Base-by-base conservation (phyloP, 371 early-diverging fungal species). In the Apophysomyces variabilis region DNA sequence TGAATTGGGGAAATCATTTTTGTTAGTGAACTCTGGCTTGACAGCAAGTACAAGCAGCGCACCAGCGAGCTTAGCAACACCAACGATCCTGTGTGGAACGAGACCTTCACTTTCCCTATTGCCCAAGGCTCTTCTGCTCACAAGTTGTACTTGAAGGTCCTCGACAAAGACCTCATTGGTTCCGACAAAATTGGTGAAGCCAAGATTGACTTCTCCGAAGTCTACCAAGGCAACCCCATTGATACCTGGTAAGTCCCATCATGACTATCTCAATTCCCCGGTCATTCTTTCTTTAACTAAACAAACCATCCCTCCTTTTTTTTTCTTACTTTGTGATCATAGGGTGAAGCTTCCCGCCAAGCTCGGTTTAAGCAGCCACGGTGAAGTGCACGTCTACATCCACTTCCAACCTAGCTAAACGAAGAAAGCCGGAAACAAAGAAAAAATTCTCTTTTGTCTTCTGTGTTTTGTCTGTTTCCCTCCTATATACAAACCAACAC, bases 71-170 rank as follows among this genome's bases (percentile, higher is more conserved):
- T 71, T 39, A 65, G 59, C 50, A 66, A 67, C 58, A 68, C 69
- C 26, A 78, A 77, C 59, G 67, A 77, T 50, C 81, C 81, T 14
- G 78, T 76, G 37, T 80, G 70, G 70, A 73, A 80, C 65, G 71
- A 76, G 66, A 74, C 78, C 5, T 80, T 80, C 61, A 70, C 73
- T 14, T 80, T 80, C 67, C 74, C 70, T 54, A 66, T 80, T 38
- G 59, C 58, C 0, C 61, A 70, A 62, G 73, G 75, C 26, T 68
- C 71, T 12, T 66, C 66, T 37, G 64, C 61, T 37, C 75, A 80
- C 60, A 74, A 76, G 60, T 61, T 80, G 32, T 64, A 76, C 26
- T 62, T 78, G 39, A 67, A 76, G 65, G 78, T 80, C 41, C 39
- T 65, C 9, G 81, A 80, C 65, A 76, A 76, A 66, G 81, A 80